phyloP scores from a whole-genome alignment of 768 basidiomycete species.

The Leccinum longicurvipes region DNA sequence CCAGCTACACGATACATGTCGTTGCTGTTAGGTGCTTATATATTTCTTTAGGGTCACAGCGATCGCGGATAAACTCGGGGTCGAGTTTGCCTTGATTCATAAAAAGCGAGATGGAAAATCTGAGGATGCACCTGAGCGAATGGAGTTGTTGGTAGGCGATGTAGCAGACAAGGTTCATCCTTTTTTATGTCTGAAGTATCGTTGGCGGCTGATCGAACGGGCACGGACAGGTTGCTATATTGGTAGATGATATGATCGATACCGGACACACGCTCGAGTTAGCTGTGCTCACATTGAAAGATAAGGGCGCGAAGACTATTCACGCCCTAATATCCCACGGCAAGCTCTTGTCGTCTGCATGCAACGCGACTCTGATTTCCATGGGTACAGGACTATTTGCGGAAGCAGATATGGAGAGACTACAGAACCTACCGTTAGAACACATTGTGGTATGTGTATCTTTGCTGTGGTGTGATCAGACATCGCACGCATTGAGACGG shows the following conservation, averaged over 20 bases:
- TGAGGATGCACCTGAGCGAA: slow-evolving; percentile 65
- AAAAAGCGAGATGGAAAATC: slow-evolving; percentile 76
- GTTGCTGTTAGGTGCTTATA: slow-evolving; percentile 2
- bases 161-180: slow-evolving; percentile 76
- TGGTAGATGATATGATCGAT: slow-evolving; percentile 99
- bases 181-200: not conserved
- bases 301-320: slow-evolving; percentile 84
- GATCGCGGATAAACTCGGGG: slow-evolving; percentile 91
- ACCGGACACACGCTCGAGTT: slow-evolving; percentile 86
- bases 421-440: slow-evolving; percentile 74
- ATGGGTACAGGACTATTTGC: slow-evolving; percentile 65
- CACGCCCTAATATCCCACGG: slow-evolving; percentile 93
- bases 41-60: slow-evolving; percentile 72
- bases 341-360: slow-evolving; percentile 29
- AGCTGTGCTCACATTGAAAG: slow-evolving; percentile 80
- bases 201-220: slow-evolving; percentile 5
- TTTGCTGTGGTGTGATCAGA: not conserved
- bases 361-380: slow-evolving; percentile 2
- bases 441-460: slow-evolving; percentile 70
- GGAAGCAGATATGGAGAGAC: slow-evolving; percentile 63
- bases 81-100: slow-evolving; percentile 96
- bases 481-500: slow-evolving; percentile 3
- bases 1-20: not conserved
- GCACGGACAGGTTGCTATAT: slow-evolving; percentile 68
- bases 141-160: slow-evolving; percentile 94